Conservation (phyloP, 768 basidiomycete species). For the Xerocomellus intermedius region DNA sequence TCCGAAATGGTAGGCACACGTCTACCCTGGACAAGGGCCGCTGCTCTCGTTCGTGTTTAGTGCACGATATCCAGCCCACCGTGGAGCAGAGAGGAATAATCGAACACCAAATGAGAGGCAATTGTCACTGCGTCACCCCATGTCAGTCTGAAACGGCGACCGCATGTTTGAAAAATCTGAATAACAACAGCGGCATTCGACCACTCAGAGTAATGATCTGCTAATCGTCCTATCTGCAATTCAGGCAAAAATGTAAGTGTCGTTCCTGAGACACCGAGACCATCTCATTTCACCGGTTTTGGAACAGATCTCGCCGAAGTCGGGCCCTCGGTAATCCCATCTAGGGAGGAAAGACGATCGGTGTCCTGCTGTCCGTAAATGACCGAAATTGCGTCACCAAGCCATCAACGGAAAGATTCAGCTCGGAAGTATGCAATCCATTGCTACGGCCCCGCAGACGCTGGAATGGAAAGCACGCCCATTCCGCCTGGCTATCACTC, state of each 20-base stretch:
- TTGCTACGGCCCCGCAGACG: slow-evolving; percentile 24
- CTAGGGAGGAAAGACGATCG: slow-evolving; percentile 11
- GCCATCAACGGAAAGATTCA: slow-evolving; percentile 11
- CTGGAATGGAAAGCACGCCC: slow-evolving; percentile 32
- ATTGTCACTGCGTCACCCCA: slow-evolving; percentile 2
- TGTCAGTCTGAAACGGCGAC: slow-evolving; percentile 20
- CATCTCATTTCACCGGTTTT: slow-evolving; percentile 1
- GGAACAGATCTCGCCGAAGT: slow-evolving; percentile 12
- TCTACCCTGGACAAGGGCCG: slow-evolving; percentile 4
- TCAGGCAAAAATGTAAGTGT: neutral
- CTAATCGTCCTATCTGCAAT: neutral
- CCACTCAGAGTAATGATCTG: neutral
- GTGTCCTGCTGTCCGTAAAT: slow-evolving; percentile 14
- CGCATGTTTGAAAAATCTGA: slow-evolving; percentile 6
- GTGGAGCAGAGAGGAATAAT: slow-evolving; percentile 11
- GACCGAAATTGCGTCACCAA: slow-evolving; percentile 25
- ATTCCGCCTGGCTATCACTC: slow-evolving; percentile 28
- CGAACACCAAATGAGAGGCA: slow-evolving; percentile 7
- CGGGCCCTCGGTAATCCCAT: slow-evolving; percentile 19
- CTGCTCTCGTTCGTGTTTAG: slow-evolving; percentile 19
- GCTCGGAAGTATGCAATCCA: slow-evolving; percentile 16
- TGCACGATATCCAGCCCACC: slow-evolving; percentile 21
- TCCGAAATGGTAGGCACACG: slow-evolving; percentile 8
- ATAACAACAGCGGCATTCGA: neutral
- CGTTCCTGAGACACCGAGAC: neutral